These are phyloP conservation scores for Hemileccinum rubropunctum DNA, from an alignment of 768 basidiomycete species.

Conservation along the genomic window DNA sequence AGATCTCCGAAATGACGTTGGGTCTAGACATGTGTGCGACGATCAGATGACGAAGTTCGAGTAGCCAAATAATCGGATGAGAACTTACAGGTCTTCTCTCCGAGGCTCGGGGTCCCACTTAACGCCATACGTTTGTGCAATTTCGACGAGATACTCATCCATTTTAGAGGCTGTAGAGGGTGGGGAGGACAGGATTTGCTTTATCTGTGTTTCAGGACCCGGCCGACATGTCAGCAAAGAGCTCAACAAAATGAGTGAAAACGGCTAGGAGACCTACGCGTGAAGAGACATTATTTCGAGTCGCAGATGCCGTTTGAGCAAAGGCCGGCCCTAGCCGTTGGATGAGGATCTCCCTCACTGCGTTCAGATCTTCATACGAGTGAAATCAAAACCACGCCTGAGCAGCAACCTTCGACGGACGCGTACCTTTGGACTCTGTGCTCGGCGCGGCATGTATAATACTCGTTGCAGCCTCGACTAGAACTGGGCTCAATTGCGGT, in stretches of 20 bases:
- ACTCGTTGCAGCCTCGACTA: constrained; percentile 67
- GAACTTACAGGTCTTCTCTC: constrained; percentile 59
- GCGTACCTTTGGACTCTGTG: constrained; percentile 55
- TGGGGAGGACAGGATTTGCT: constrained; percentile 50
- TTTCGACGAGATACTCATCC: constrained; percentile 51
- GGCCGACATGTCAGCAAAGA: background rate
- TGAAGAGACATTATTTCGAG: constrained; percentile 53
- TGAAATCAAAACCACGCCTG: background rate
- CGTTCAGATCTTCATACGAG: constrained; percentile 48
- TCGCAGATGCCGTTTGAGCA: constrained; percentile 46
- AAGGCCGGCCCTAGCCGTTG: constrained; percentile 59
- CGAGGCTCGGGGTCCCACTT: constrained; percentile 61
- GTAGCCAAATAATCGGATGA: background rate
- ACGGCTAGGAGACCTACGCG: constrained; percentile 34
- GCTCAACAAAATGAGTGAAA: background rate
- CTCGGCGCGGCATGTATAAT: constrained; percentile 62
- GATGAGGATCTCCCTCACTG: constrained; percentile 52
- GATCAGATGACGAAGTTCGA: background rate
- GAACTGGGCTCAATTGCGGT: constrained; percentile 41
- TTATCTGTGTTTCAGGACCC: constrained; percentile 35
- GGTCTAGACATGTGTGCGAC: constrained; percentile 37
- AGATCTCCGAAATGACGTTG: constrained; percentile 54
- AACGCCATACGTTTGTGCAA: constrained; percentile 52
- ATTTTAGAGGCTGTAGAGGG: constrained; percentile 56
- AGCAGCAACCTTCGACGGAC: background rate